These are phyloP conservation scores for Penicillium sp. DNA, from an alignment of 2,329 filamentous ascomycete species.

Conservation along the genomic window DNA sequence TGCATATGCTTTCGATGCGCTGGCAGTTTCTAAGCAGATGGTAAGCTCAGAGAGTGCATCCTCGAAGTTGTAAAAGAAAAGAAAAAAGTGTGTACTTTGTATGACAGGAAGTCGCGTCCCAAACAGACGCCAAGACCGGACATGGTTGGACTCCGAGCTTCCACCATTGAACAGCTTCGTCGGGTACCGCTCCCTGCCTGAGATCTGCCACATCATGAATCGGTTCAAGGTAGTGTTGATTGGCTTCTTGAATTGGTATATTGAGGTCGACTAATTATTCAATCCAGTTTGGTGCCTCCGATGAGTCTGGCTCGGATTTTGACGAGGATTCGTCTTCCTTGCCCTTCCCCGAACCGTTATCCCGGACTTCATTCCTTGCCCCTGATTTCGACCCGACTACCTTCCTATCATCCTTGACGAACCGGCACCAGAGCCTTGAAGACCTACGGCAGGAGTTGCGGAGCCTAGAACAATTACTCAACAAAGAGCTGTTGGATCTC, in stretches of 20 bases:
- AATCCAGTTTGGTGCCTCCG: slow-evolving; percentile 44
- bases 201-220: slow-evolving; percentile 27
- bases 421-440: slow-evolving; percentile 93
- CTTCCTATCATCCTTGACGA: slow-evolving; percentile 79
- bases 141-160: slow-evolving; percentile 13
- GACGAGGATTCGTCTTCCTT: slow-evolving; percentile 67
- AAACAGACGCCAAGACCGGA: slow-evolving; percentile 21
- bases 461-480: slow-evolving; percentile 74
- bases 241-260: neutral
- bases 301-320: slow-evolving; percentile 49
- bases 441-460: slow-evolving; percentile 86
- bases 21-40: slow-evolving; percentile 16
- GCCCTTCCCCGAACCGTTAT: slow-evolving; percentile 83
- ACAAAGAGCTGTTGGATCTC: slow-evolving; percentile 84
- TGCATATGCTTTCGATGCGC: slow-evolving; percentile 14
- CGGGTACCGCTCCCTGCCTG: neutral
- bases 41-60: neutral
- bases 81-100: neutral
- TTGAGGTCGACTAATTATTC: neutral
- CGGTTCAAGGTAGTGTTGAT: slow-evolving; percentile 32
- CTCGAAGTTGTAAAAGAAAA: neutral
- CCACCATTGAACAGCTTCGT: slow-evolving; percentile 6
- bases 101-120: neutral
- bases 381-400: slow-evolving; percentile 73
- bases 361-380: slow-evolving; percentile 77